Base-by-base conservation (phyloP, 352 stramenopile species). In the Elongisporangium anandrum region DNA sequence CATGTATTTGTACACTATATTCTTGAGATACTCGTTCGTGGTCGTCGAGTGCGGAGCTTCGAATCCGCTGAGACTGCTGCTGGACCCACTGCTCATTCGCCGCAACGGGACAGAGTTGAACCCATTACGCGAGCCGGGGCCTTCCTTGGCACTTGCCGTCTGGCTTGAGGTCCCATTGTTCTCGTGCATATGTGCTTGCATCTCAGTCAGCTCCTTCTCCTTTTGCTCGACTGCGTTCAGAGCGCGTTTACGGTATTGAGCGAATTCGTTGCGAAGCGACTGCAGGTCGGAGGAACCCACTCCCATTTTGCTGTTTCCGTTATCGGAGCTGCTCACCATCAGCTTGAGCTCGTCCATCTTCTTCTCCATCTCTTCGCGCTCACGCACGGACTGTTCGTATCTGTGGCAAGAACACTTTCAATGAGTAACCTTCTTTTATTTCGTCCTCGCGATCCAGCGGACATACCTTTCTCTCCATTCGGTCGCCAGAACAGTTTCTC, bases 1-100 rank as follows among this genome's bases (percentile, higher is more conserved):
- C 86, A 95, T 94, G 79, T 95, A 95, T 72, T 94, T 93, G 75
- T 90, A 90, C 68, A 95, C 82, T 60, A 95, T 95, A 65, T 95
- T 95, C 70, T 94, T 94, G 63, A 95, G 63, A 69, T 95, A 95
- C 70, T 95, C 86, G 69, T 92, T 94, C 53, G 80, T 94, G 24
- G 84, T 90, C 58, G 75, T 91, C 26, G 84, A 72, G 39, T 90
- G 79, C 9, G 84, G 85, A n/a, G 82, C 82, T 45, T 95, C 85
- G 54, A 95, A 88, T 8, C 83, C 85, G 13, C 78, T 87, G 21
- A 95, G 57, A 39, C 81, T 92, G 69, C 75, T 91, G 65, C 79
- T 88, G n/a, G 80, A 90, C 57, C 83, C 77, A 50, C 74, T 87
- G 61, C 85, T 94, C 81, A 90, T 87, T 51, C 85, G 81, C 51